Conservation (phyloP, 768 basidiomycete species). For the Tephrocybe rancida region DNA sequence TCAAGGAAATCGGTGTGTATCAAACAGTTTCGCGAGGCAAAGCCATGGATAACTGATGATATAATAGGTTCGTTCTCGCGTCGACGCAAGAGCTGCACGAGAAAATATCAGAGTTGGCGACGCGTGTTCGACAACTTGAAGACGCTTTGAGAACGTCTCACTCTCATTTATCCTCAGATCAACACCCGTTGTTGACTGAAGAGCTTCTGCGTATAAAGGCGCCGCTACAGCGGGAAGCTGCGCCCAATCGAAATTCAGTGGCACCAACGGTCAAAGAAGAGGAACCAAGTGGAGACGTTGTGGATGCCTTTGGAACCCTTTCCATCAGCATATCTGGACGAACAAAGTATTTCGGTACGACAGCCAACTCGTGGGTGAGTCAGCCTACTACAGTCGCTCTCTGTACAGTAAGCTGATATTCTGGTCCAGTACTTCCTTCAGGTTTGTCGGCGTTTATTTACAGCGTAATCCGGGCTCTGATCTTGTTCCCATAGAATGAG, state of each 20-base stretch:
- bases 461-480: background rate
- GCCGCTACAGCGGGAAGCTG: constrained; percentile 70
- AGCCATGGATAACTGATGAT: background rate
- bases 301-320: constrained; percentile 82
- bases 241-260: constrained; percentile 38
- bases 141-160: constrained; percentile 68
- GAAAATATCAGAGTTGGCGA: constrained; percentile 75
- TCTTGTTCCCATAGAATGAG: constrained; percentile 53
- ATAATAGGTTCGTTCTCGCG: constrained; percentile 69
- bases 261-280: constrained; percentile 56
- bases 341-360: constrained; percentile 76
- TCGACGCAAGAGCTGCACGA: constrained; percentile 83
- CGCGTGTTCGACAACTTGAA: constrained; percentile 76
- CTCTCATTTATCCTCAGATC: constrained; percentile 54
- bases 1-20: constrained; percentile 71
- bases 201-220: constrained; percentile 78
- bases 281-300: constrained; percentile 64
- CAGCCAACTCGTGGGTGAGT: constrained; percentile 76
- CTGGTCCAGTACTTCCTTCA: constrained; percentile 68
- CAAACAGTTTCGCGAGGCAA: background rate
- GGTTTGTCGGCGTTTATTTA: constrained; percentile 28
- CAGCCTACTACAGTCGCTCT: constrained; percentile 3
- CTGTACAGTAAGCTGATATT: constrained; percentile 11
- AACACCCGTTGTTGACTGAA: constrained; percentile 69
- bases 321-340: constrained; percentile 72